These are phyloP conservation scores for Cutaneotrichosporon sp. DNA, from an alignment of 1,284 basidiomycete genomes.

Conservation along the genomic window DNA sequence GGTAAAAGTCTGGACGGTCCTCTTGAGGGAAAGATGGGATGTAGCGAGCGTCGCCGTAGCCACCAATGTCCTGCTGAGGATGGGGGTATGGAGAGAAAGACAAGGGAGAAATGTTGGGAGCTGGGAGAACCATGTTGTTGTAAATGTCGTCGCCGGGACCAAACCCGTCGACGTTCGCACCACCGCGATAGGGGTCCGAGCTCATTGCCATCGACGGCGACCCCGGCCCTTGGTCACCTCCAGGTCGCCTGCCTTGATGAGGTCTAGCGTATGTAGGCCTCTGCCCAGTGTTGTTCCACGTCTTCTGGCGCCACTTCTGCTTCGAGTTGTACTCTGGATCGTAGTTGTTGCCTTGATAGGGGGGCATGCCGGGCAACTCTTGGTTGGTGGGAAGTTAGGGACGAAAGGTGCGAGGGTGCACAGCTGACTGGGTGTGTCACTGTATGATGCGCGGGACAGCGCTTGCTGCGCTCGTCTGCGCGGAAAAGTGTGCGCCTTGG, in stretches of 20 bases:
- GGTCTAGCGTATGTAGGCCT: neutral
- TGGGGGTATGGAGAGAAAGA: neutral
- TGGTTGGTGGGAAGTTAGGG: no score
- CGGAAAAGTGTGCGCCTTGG: no score
- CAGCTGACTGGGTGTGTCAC: no score
- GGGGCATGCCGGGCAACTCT: constrained; percentile 13
- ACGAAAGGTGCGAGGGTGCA: no score
- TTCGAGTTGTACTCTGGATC: constrained; percentile 23
- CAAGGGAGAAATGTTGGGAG: neutral
- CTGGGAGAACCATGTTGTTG: constrained; percentile 4
- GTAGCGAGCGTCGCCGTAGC: neutral
- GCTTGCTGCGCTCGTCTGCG: no score
- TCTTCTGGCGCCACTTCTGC: constrained; percentile 6
- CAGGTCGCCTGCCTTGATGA: no score
- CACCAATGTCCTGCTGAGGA: no score
- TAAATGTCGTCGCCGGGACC: constrained; percentile 1
- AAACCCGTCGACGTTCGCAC: neutral
- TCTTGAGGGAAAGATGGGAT: neutral
- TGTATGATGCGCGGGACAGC: no score
- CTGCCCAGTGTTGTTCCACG: neutral
- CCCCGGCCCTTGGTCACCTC: no score
- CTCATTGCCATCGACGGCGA: neutral
- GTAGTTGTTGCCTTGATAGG: constrained; percentile 28
- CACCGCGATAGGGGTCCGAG: neutral
- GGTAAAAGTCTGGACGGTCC: neutral